phyloP scores from a whole-genome alignment of 2,329 filamentous ascomycete species.

The Aureobasidium sp. region DNA sequence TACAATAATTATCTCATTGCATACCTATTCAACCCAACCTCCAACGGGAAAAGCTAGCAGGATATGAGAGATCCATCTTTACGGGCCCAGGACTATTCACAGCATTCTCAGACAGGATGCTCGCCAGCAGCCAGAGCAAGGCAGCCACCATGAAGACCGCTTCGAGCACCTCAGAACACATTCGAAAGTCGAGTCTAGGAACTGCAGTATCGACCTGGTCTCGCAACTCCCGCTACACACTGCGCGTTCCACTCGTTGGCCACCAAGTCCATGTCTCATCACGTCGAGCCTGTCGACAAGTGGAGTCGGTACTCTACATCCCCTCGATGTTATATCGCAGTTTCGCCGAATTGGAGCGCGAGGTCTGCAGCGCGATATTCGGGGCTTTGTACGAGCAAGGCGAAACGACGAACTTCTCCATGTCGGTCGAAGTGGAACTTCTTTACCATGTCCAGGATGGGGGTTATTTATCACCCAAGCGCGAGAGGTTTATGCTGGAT shows the following conservation, averaged over 20 bases:
- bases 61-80: constrained; percentile 14
- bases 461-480: background rate
- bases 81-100: background rate
- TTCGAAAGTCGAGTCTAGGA: background rate
- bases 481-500: background rate
- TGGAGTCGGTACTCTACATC: background rate
- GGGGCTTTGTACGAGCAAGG: constrained; percentile 4
- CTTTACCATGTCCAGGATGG: background rate
- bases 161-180: background rate
- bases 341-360: background rate
- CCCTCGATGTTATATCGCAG: constrained; percentile 1
- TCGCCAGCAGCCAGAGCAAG: background rate
- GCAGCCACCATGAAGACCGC: constrained; percentile 8
- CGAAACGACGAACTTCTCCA: background rate
- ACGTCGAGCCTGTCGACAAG: background rate
- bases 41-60: background rate
- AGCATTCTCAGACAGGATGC: constrained; percentile 13
- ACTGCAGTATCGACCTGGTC: background rate
- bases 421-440: constrained; percentile 2
- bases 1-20: background rate
- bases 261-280: background rate
- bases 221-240: constrained; percentile 1
- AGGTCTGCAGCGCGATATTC: constrained; percentile 8
- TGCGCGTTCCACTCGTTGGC: background rate
- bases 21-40: no score